These are phyloP conservation scores for Exophiala viscosa DNA, from an alignment of 2,329 filamentous ascomycete species.

Conservation along the genomic window DNA sequence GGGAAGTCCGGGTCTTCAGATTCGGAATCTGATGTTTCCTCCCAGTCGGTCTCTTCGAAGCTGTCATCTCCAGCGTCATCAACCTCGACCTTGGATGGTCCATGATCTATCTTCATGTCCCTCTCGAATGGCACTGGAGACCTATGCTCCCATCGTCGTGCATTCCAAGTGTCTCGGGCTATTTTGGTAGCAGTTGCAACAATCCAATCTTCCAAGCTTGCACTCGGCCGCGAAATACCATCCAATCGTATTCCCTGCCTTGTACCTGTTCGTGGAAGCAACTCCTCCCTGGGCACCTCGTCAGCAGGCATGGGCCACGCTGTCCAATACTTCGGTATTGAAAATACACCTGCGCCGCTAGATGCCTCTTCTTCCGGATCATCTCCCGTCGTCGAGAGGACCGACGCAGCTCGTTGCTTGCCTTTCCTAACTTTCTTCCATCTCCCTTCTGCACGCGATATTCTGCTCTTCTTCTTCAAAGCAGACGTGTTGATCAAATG, in stretches of 20 bases:
- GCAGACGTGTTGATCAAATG: conserved; percentile 78
- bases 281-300: conserved; percentile 57
- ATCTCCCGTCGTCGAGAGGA: background rate
- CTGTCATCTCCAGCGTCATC: background rate
- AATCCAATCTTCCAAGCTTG: conserved; percentile 66
- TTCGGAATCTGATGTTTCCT: background rate
- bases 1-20: conserved; percentile 1
- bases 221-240: conserved; percentile 46
- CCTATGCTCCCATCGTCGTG: conserved; percentile 16
- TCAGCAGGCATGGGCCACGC: conserved; percentile 73
- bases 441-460: background rate
- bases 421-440: conserved; percentile 9
- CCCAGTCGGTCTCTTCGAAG: background rate
- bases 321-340: conserved; percentile 64
- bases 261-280: conserved; percentile 39
- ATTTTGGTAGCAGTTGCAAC: conserved; percentile 61
- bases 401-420: conserved; percentile 9
- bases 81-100: conserved; percentile 1
- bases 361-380: conserved; percentile 25
- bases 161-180: conserved; percentile 60
- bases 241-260: conserved; percentile 1
- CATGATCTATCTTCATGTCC: background rate
- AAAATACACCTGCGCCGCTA: conserved; percentile 32
- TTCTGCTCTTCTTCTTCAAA: conserved; percentile 53
- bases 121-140: background rate